Percentiles rank a stretch among this genome's conserved stretches.
Conservation (phyloP, 2,329 filamentous ascomycete species). For the Orbilia javanica region DNA sequence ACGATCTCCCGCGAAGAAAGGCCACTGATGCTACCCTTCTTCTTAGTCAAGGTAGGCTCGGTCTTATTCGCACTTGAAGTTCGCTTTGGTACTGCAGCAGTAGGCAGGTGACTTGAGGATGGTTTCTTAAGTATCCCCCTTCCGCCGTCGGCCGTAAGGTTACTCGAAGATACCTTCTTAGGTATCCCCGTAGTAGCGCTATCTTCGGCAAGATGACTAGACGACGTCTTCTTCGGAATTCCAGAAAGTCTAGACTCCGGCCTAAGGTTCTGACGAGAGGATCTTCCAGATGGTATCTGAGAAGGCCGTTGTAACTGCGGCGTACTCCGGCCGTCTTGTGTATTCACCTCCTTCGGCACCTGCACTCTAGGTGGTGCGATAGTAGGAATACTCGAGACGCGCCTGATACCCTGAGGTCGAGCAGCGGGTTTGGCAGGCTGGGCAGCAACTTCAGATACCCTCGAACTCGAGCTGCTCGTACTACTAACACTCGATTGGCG, state of each 20-base stretch:
- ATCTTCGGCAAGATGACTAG: constrained; percentile 14
- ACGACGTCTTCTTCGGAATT: constrained; percentile 41
- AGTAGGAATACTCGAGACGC: constrained; percentile 55
- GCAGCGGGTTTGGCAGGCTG: constrained; percentile 1
- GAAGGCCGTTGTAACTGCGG: constrained; percentile 36
- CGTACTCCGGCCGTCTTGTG: neutral
- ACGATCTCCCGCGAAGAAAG: constrained; percentile 38
- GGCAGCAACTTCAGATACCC: constrained; percentile 22
- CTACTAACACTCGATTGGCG: constrained; percentile 40
- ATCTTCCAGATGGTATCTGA: constrained; percentile 4
- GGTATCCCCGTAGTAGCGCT: neutral
- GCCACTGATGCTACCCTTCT: constrained; percentile 33
- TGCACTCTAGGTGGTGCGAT: constrained; percentile 48
- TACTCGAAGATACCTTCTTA: constrained; percentile 14
- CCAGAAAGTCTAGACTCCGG: constrained; percentile 31
- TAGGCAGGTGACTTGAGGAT: constrained; percentile 41
- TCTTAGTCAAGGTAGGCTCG: constrained; percentile 43
- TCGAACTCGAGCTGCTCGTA: constrained; percentile 30
- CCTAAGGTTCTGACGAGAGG: constrained; percentile 6
- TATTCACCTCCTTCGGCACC: constrained; percentile 22
- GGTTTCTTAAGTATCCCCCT: constrained; percentile 14
- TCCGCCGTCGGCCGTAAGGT: neutral
- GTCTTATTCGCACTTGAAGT: constrained; percentile 52
- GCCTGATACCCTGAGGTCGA: constrained; percentile 22
- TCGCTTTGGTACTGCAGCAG: constrained; percentile 14